phyloP scores from a whole-genome alignment of 768 basidiomycete species.

The Suillus bovinus region DNA sequence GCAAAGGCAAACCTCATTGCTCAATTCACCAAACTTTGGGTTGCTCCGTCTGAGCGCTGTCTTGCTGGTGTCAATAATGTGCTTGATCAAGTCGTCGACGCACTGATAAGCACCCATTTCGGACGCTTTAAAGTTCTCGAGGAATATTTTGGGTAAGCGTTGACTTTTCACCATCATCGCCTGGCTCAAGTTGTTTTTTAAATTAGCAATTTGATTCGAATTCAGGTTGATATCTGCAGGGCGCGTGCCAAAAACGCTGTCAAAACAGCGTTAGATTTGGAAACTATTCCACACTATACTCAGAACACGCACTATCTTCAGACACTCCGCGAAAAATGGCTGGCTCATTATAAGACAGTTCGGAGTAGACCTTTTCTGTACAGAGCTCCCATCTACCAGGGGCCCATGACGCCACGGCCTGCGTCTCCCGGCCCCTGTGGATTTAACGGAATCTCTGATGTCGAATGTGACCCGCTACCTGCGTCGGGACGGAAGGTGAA shows the following conservation, averaged over 20 bases:
- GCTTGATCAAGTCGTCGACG: slow-evolving; percentile 30
- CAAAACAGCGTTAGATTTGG: slow-evolving; percentile 37
- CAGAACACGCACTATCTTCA: slow-evolving; percentile 23
- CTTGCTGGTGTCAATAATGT: slow-evolving; percentile 33
- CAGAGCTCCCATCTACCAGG: too few species aligned
- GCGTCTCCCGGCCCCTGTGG: too few species aligned
- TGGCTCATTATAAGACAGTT: slow-evolving; percentile 15
- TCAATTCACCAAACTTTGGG: slow-evolving; percentile 33
- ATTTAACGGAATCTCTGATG: too few species aligned
- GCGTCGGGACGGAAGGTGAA: too few species aligned
- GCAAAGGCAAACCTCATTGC: slow-evolving; percentile 33
- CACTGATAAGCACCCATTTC: slow-evolving; percentile 37
- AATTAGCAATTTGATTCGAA: slow-evolving; percentile 28
- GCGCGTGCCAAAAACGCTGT: slow-evolving; percentile 27
- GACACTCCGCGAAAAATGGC: slow-evolving; percentile 18
- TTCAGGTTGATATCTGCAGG: slow-evolving; percentile 31
- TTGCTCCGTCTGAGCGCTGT: slow-evolving; percentile 28
- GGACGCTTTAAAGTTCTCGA: slow-evolving; percentile 40
- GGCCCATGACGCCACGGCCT: too few species aligned
- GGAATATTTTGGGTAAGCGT: slow-evolving; percentile 36
- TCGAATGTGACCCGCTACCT: too few species aligned
- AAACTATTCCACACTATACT: slow-evolving; percentile 40
- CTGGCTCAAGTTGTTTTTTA: slow-evolving; percentile 10
- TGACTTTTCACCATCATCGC: slow-evolving; percentile 1
- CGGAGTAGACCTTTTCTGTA: slow-evolving; percentile 4